These are phyloP conservation scores for Lodderomyces metapsilosis DNA, from an alignment of 1,139 yeast genomes.

Conservation along the genomic window DNA sequence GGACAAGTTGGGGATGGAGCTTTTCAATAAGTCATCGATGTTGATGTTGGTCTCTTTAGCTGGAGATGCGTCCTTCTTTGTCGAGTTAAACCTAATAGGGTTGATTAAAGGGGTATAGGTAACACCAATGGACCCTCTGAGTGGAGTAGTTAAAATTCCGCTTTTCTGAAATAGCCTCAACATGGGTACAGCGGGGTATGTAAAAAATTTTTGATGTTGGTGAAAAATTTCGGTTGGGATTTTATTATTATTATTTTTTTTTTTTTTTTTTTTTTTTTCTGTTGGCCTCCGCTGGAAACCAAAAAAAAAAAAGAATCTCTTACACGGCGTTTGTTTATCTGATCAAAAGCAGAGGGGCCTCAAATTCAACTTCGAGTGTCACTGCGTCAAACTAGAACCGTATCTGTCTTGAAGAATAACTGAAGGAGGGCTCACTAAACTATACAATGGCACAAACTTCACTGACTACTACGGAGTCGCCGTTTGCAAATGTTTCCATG, in stretches of 20 bases:
- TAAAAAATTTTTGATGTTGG: not conserved
- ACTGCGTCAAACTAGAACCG: too few relatives aligned
- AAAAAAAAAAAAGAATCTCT: not conserved
- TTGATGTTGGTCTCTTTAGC: slow-evolving; percentile 7
- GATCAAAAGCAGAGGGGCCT: not conserved
- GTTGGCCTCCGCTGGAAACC: not conserved
- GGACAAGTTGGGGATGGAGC: slow-evolving; percentile 11
- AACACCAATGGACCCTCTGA: too few relatives aligned
- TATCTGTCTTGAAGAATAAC: too few relatives aligned
- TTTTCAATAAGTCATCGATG: slow-evolving; percentile 20
- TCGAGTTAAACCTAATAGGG: not conserved
- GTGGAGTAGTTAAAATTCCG: not conserved
- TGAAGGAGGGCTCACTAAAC: too few relatives aligned
- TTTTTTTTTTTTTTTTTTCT: not conserved
- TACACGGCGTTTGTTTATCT: not conserved
- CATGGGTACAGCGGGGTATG: not conserved
- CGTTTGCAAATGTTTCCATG: slow-evolving; percentile 12
- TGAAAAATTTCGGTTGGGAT: slow-evolving; percentile 2
- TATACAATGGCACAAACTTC: not conserved
- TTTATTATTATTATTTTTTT: not conserved
- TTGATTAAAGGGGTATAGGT: too few relatives aligned
- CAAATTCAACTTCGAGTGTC: not conserved
- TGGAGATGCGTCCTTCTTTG: not conserved
- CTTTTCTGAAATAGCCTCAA: slow-evolving; percentile 1
- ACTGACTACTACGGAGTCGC: not conserved